These are phyloP conservation scores for Takashimella koratensis DNA, from an alignment of 1,284 basidiomycete species.

Conservation along the genomic window DNA sequence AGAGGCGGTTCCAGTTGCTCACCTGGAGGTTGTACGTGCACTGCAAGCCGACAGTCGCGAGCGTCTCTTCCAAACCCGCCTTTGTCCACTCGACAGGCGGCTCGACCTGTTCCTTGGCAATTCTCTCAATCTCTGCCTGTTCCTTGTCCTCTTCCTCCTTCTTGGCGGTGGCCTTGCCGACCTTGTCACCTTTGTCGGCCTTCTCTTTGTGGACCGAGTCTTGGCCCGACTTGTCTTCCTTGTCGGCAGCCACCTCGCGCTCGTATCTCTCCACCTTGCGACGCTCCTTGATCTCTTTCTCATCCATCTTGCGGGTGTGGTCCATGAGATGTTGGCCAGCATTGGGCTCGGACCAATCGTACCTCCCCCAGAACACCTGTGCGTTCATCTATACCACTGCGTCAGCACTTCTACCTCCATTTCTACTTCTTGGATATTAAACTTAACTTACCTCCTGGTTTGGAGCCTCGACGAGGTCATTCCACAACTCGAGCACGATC, in stretches of 20 bases:
- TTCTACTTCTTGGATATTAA: no score
- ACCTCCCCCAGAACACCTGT: slow-evolving; percentile 29
- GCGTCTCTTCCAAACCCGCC: slow-evolving; percentile 32
- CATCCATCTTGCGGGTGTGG: slow-evolving; percentile 2
- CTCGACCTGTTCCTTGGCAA: background rate
- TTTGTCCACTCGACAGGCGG: slow-evolving; percentile 26
- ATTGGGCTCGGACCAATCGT: slow-evolving; percentile 30
- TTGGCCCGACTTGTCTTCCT: background rate
- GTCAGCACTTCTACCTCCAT: background rate
- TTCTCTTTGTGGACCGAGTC: background rate
- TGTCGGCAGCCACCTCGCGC: background rate
- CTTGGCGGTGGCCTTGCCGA: background rate
- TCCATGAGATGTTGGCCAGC: slow-evolving; percentile 18
- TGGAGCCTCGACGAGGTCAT: slow-evolving; percentile 26
- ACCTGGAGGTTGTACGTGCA: slow-evolving; percentile 34
- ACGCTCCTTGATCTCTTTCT: slow-evolving; percentile 2
- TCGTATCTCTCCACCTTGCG: background rate
- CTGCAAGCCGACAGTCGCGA: slow-evolving; percentile 33
- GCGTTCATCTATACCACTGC: background rate
- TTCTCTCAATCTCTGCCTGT: background rate
- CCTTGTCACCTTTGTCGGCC: background rate
- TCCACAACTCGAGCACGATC: slow-evolving; percentile 36
- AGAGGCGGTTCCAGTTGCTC: no score
- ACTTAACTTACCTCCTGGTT: slow-evolving; percentile 29
- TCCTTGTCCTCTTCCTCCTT: slow-evolving; percentile 6